phyloP scores from a whole-genome alignment of 805 yeast species.

The Metschnikowia koreensis region DNA sequence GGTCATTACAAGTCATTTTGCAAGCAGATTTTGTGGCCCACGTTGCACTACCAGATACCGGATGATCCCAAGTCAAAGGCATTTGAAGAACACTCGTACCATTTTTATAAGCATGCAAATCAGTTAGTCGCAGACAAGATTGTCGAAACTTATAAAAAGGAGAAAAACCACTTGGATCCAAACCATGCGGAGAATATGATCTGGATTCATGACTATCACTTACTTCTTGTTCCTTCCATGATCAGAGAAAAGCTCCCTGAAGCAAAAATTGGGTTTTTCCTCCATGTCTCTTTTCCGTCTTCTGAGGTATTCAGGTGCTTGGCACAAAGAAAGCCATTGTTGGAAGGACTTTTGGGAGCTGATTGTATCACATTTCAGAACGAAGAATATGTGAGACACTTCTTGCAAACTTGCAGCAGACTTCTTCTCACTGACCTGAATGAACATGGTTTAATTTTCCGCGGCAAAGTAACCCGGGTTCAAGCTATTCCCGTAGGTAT shows the following conservation, averaged over 20 bases:
- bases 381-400: conserved; percentile 90
- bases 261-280: conserved; percentile 86
- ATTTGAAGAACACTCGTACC: conserved; percentile 95
- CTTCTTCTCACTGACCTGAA: conserved; percentile 80
- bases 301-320: conserved; percentile 92
- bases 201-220: conserved; percentile 95
- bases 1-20: conserved; percentile 92
- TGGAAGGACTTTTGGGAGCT: conserved; percentile 86
- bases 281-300: conserved; percentile 94
- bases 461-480: conserved; percentile 56
- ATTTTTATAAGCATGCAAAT: conserved; percentile 71
- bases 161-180: conserved; percentile 48
- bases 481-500: conserved; percentile 75
- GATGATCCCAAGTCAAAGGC: conserved; percentile 93
- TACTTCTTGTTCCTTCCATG: conserved; percentile 83
- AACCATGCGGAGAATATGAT: conserved; percentile 57
- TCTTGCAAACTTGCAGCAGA: conserved; percentile 84
- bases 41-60: conserved; percentile 88
- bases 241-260: conserved; percentile 70
- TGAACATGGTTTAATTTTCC: conserved; percentile 56
- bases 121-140: conserved; percentile 77
- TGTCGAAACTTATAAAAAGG: conserved; percentile 52
- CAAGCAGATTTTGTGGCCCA: conserved; percentile 95
- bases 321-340: conserved; percentile 75
- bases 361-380: conserved; percentile 88